Percentiles rank a stretch among this genome's conserved stretches.
Evolutionary conservation across 2,329 filamentous ascomycete species (phyloP).

Genomic region (Incumbomyces lentus): DNA sequence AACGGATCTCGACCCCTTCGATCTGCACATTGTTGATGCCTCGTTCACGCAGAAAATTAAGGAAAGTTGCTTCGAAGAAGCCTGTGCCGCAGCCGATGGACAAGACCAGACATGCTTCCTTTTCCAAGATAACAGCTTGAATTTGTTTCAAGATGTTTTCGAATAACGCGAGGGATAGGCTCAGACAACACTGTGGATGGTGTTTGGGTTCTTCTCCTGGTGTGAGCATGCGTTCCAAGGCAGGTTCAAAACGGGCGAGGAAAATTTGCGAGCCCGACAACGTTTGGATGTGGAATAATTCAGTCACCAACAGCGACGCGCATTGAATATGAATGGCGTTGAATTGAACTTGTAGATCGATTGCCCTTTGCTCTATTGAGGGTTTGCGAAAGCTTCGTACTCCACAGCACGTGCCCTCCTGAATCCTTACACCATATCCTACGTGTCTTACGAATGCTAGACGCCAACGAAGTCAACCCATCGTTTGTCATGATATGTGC

Average conservation of each 20-base stretch:
- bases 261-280: background rate
- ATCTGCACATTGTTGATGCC: background rate
- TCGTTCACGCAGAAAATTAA: background rate
- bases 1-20: background rate
- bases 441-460: too few relatives aligned
- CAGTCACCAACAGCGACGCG: too few relatives aligned
- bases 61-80: background rate
- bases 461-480: too few relatives aligned
- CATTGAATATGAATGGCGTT: too few relatives aligned
- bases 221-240: background rate
- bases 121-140: background rate
- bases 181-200: constrained; percentile 2
- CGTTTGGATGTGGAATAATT: too few relatives aligned
- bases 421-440: too few relatives aligned
- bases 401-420: too few relatives aligned
- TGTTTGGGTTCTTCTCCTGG: background rate
- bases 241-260: background rate
- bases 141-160: background rate
- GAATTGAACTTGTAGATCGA: too few relatives aligned
- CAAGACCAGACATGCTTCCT: background rate
- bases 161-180: background rate
- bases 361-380: too few relatives aligned
- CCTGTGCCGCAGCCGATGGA: constrained; percentile 3
- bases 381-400: too few relatives aligned
- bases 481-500: too few relatives aligned